phyloP scores from a whole-genome alignment of 2,329 filamentous ascomycete species.

The Hawksworthiomyces lignivorus region DNA sequence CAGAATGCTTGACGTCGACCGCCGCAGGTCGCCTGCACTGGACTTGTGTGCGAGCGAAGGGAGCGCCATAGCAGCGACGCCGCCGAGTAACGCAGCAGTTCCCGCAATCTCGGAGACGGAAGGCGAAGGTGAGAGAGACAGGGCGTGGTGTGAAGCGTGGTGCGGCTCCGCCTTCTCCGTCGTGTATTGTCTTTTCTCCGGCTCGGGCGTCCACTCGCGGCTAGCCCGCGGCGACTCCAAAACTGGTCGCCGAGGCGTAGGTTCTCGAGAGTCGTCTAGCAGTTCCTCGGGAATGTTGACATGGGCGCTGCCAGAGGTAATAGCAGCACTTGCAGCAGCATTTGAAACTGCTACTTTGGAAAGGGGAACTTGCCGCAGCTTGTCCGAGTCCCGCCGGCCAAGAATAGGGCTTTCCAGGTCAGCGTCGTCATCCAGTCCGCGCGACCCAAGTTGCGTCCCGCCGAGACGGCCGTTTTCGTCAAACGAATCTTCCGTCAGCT shows the following conservation, averaged over 20 bases:
- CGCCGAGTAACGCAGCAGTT: conserved; percentile 1
- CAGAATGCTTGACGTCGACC: conserved; percentile 30
- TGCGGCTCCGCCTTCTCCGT: background rate
- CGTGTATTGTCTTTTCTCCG: conserved; percentile 4
- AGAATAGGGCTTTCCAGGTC: conserved; percentile 21
- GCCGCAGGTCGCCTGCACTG: conserved; percentile 10
- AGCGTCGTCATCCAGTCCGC: conserved; percentile 12
- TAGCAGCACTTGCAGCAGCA: background rate
- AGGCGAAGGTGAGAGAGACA: conserved; percentile 8
- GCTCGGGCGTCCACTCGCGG: conserved; percentile 7
- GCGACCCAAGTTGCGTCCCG: conserved; percentile 10
- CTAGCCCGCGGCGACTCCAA: conserved; percentile 11
- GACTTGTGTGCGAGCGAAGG: conserved; percentile 4
- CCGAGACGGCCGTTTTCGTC: conserved; percentile 15
- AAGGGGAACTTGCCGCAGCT: conserved; percentile 9
- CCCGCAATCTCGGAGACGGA: background rate
- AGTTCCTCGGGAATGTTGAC: conserved; percentile 8
- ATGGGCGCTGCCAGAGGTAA: background rate
- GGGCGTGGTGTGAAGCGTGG: conserved; percentile 3
- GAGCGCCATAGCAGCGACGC: background rate
- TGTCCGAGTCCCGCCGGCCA: conserved; percentile 25
- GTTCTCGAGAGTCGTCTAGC: conserved; percentile 1
- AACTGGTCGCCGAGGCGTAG: conserved; percentile 9
- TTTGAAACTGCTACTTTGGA: conserved; percentile 11
- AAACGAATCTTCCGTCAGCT: conserved; percentile 12